phyloP scores from a whole-genome alignment of 176 grass and related monocot genomes.

The Leersia perrieri region DNA sequence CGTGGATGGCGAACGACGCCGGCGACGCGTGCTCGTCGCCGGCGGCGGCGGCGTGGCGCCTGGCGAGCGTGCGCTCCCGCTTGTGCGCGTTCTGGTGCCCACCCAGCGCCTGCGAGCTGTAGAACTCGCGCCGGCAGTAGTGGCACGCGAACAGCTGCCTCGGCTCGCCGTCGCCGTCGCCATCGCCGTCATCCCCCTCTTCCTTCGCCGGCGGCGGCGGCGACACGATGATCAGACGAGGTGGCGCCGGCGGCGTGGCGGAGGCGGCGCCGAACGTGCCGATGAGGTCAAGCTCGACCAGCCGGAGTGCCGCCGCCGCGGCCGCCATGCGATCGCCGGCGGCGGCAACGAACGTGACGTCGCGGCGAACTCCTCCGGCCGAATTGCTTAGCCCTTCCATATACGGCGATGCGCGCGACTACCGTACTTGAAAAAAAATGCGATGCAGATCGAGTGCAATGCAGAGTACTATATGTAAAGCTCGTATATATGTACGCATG shows the following conservation, averaged over 20 bases:
- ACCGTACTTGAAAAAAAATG: neutral
- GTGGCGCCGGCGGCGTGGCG: neutral
- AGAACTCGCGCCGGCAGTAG: constrained; percentile 63
- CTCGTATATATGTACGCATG: neutral
- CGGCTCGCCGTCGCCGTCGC: constrained; percentile 17
- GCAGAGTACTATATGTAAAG: no score
- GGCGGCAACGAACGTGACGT: neutral
- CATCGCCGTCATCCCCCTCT: neutral
- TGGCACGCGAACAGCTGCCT: constrained; percentile 51
- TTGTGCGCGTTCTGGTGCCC: constrained; percentile 98
- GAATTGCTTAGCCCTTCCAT: constrained; percentile 1
- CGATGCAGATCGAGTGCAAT: neutral
- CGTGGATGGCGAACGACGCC: constrained; percentile 24
- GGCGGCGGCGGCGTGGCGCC: constrained; percentile 1
- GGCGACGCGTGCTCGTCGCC: neutral
- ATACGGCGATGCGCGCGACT: neutral
- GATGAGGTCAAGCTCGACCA: constrained; percentile 44
- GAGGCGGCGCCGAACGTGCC: constrained; percentile 15
- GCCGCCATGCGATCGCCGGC: neutral
- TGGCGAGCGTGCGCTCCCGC: constrained; percentile 38
- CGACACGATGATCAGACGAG: neutral
- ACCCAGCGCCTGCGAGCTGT: constrained; percentile 85
- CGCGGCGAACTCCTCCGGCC: neutral
- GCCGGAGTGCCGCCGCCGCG: neutral
- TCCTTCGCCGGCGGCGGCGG: neutral